These are phyloP conservation scores for Tricholoma furcatifolium DNA, from an alignment of 768 basidiomycete genomes.

Conservation along the genomic window DNA sequence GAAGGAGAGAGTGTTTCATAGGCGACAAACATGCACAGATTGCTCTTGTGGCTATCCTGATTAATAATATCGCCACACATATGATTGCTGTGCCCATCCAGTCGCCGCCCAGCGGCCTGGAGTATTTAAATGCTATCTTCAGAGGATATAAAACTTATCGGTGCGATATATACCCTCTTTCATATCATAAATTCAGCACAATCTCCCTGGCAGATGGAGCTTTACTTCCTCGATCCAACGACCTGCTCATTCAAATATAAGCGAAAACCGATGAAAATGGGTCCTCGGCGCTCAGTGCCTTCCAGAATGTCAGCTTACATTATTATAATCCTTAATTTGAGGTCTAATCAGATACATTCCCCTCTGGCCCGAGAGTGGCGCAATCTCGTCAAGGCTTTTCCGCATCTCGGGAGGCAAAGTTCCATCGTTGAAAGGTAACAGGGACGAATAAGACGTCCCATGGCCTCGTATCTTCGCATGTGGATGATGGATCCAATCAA, in stretches of 20 bases:
- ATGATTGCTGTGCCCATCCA: no score
- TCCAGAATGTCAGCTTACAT: conserved; percentile 19
- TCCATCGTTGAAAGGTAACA: conserved; percentile 22
- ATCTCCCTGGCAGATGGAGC: conserved; percentile 26
- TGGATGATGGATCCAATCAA: conserved; percentile 31
- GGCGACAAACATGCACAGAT: no score
- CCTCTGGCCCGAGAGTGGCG: conserved; percentile 21
- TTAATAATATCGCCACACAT: no score
- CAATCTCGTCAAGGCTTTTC: conserved; percentile 19
- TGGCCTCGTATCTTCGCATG: conserved; percentile 27
- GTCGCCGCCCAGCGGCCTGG: no score
- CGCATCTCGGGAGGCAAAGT: conserved; percentile 16
- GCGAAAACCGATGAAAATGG: conserved; percentile 29
- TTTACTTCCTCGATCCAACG: conserved; percentile 29
- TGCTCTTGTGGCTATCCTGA: no score
- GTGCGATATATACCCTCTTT: no score
- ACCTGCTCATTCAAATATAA: conserved; percentile 33
- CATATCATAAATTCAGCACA: no score
- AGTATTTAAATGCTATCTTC: no score
- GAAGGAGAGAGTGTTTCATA: no score
- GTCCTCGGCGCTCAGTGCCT: conserved; percentile 31
- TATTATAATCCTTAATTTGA: neutral
- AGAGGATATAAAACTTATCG: no score
- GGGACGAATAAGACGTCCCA: conserved; percentile 13
- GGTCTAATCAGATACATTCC: neutral